Evolutionary conservation across 1,284 basidiomycete genomes (phyloP).

Genomic region (Microbotryum silenes-acaulis): DNA sequence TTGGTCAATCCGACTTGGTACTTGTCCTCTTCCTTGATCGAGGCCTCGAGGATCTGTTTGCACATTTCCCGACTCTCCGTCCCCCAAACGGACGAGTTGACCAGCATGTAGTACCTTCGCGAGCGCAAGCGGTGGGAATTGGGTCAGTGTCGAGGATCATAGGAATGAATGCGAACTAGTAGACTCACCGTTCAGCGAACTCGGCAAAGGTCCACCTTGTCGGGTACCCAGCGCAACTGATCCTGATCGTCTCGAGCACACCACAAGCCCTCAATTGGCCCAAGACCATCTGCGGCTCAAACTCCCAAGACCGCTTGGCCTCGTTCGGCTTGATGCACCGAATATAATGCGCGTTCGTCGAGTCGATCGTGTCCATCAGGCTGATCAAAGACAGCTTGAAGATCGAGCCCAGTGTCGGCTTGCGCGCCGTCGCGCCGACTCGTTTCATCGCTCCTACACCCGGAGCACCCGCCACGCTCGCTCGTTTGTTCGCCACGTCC

Average conservation of each 20-base stretch:
- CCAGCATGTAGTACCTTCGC: constrained; percentile 83
- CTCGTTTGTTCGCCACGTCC: constrained; percentile 47
- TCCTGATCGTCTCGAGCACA: constrained; percentile 97
- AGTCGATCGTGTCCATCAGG: constrained; percentile 94
- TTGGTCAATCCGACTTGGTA: constrained; percentile 96
- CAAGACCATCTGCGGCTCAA: constrained; percentile 89
- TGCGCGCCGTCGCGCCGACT: constrained; percentile 63
- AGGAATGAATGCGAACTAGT: background rate
- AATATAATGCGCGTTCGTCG: constrained; percentile 98
- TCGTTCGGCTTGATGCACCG: constrained; percentile 99
- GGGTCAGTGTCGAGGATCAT: background rate
- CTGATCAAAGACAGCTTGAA: constrained; percentile 93
- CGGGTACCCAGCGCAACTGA: constrained; percentile 97
- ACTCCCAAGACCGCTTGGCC: constrained; percentile 91
- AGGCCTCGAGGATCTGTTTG: constrained; percentile 70
- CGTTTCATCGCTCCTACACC: constrained; percentile 45
- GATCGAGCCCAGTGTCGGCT: constrained; percentile 95
- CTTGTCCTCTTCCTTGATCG: constrained; percentile 87
- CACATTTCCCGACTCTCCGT: constrained; percentile 67
- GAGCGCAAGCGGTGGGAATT: background rate
- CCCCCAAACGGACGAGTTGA: constrained; percentile 74
- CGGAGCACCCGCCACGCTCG: constrained; percentile 55
- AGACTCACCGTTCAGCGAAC: constrained; percentile 85
- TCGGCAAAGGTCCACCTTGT: constrained; percentile 99
- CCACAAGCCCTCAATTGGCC: constrained; percentile 95